Conservation (phyloP, 1,284 basidiomycete genomes). For the Boletus semigastroideus region DNA sequence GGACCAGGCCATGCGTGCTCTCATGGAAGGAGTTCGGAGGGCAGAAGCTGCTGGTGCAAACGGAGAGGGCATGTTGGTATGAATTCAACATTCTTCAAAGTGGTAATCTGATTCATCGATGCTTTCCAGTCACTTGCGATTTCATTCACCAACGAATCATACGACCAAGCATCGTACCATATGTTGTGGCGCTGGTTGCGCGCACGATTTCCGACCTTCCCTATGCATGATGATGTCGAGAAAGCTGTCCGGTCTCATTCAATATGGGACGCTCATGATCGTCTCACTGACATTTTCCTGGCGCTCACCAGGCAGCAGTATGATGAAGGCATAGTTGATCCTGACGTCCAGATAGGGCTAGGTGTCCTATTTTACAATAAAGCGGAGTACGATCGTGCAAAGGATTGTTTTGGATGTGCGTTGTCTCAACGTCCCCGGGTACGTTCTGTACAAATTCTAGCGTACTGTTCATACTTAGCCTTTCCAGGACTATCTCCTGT, state of each 20-base stretch:
- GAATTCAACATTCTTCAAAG: constrained; percentile 27
- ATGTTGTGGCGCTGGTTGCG: constrained; percentile 88
- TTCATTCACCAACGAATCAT: constrained; percentile 95
- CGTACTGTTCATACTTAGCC: background rate
- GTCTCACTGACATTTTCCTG: constrained; percentile 84
- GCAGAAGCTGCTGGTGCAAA: constrained; percentile 63
- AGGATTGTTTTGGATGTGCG: constrained; percentile 90
- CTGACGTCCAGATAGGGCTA: constrained; percentile 92
- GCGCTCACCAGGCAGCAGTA: constrained; percentile 82
- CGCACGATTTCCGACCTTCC: constrained; percentile 71
- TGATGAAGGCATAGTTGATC: constrained; percentile 70
- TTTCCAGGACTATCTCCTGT: constrained; percentile 84
- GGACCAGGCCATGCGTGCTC: constrained; percentile 74
- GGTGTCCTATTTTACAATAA: constrained; percentile 94
- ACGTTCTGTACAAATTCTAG: constrained; percentile 11
- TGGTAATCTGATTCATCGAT: constrained; percentile 1
- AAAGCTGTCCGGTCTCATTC: constrained; percentile 57
- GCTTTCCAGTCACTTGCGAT: constrained; percentile 84
- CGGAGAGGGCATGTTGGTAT: constrained; percentile 80
- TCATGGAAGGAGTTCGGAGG: constrained; percentile 64
- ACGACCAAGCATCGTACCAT: constrained; percentile 85
- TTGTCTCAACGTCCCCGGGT: constrained; percentile 74
- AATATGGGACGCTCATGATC: constrained; percentile 85
- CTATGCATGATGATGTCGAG: constrained; percentile 57
- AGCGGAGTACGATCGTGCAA: constrained; percentile 75